phyloP scores from a whole-genome alignment of 1,284 basidiomycete species.

The Apiotrichum gamsii region DNA sequence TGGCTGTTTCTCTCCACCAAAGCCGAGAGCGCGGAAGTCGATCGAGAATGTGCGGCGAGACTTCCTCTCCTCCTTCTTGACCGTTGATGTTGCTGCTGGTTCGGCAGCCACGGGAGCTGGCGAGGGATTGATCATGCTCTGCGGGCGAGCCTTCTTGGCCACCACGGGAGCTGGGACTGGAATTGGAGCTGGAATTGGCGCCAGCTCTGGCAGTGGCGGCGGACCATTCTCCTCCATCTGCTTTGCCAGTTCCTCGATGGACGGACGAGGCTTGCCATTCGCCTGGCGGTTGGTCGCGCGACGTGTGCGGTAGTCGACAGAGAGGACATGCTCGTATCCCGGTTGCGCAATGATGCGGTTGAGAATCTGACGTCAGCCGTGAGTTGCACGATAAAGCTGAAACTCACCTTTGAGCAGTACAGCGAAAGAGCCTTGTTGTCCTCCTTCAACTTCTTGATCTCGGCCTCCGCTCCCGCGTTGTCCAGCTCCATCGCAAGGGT shows the following conservation, averaged over 20 bases:
- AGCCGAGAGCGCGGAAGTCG: constrained; percentile 43
- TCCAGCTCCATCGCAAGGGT: constrained; percentile 75
- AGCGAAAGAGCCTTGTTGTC: constrained; percentile 89
- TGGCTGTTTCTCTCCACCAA: constrained; percentile 23
- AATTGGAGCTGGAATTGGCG: not conserved
- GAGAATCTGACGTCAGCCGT: constrained; percentile 55
- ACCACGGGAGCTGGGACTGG: no score
- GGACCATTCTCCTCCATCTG: constrained; percentile 10
- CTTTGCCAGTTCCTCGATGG: constrained; percentile 7
- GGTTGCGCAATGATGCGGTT: constrained; percentile 90
- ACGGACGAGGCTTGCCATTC: not conserved
- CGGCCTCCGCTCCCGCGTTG: constrained; percentile 66
- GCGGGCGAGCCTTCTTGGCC: constrained; percentile 3
- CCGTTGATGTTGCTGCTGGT: not conserved
- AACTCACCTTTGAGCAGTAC: constrained; percentile 72
- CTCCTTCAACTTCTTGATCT: constrained; percentile 85
- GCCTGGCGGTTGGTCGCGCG: constrained; percentile 14
- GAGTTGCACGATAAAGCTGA: not conserved
- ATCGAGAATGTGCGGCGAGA: constrained; percentile 42
- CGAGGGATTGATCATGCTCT: constrained; percentile 9
- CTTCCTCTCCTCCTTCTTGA: constrained; percentile 17
- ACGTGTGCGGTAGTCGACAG: constrained; percentile 64
- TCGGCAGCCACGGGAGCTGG: not conserved
- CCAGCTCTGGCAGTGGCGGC: not conserved
- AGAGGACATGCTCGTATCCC: constrained; percentile 87